These are phyloP conservation scores for Flaveria bidentis DNA, from an alignment of 129 eudicot genomes.

Conservation along the genomic window DNA sequence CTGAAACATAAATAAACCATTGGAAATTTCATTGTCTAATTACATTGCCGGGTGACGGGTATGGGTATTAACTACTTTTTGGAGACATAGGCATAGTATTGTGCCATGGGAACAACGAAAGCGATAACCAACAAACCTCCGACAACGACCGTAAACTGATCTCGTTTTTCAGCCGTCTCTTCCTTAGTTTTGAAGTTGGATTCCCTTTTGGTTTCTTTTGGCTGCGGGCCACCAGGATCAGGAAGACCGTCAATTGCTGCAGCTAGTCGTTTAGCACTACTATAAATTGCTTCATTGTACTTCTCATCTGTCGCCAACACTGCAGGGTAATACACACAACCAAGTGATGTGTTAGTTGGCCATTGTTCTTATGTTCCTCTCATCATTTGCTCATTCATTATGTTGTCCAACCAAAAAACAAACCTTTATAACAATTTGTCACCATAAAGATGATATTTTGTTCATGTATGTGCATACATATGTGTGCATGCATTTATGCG, in stretches of 20 bases:
- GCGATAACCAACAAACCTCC: constrained; percentile 98
- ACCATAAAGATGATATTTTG: background rate
- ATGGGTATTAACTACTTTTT: constrained; percentile 45
- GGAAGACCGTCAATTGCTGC: constrained; percentile 97
- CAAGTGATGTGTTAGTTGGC: background rate
- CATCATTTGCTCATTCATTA: background rate
- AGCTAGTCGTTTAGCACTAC: constrained; percentile 77
- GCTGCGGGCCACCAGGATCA: constrained; percentile 89
- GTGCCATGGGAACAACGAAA: constrained; percentile 99
- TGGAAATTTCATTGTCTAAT: constrained; percentile 31
- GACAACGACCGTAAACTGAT: constrained; percentile 89
- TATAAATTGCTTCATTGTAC: constrained; percentile 85
- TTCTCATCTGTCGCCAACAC: constrained; percentile 97
- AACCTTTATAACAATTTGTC: background rate
- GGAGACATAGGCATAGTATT: constrained; percentile 94
- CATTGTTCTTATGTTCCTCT: background rate
- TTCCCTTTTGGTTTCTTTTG: constrained; percentile 88
- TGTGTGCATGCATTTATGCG: no score
- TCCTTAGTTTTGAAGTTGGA: constrained; percentile 96
- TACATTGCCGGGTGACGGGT: constrained; percentile 17
- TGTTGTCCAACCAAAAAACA: background rate
- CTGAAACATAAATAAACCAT: constrained; percentile 31
- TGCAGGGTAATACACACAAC: constrained; percentile 32
- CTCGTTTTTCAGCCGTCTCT: constrained; percentile 95
- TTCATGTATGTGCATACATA: background rate